These are phyloP conservation scores for Pestalotiopsis sp. DNA, from an alignment of 2,329 filamentous ascomycete species.

Conservation along the genomic window DNA sequence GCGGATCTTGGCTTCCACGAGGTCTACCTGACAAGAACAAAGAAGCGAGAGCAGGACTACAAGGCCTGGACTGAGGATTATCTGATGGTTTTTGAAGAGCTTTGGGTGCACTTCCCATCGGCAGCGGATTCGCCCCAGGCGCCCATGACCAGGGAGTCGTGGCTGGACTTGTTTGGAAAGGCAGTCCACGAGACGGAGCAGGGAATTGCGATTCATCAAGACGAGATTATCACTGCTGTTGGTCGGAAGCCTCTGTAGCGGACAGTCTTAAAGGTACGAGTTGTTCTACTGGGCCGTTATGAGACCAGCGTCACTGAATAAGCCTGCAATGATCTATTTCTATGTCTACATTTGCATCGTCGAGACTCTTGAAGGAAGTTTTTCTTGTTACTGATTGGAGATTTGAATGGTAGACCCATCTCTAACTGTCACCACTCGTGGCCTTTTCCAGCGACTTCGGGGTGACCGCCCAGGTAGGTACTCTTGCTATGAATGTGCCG, in stretches of 20 bases:
- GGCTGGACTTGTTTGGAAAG: slow-evolving; percentile 18
- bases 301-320: too few relatives aligned
- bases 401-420: too few relatives aligned
- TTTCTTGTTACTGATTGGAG: too few relatives aligned
- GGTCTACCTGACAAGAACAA: background rate
- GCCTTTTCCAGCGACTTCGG: too few relatives aligned
- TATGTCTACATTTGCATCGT: too few relatives aligned
- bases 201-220: slow-evolving; percentile 20
- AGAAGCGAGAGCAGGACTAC: slow-evolving; percentile 17
- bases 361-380: too few relatives aligned
- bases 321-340: too few relatives aligned
- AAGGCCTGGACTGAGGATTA: slow-evolving; percentile 28
- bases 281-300: too few relatives aligned
- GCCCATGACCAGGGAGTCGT: slow-evolving; percentile 21
- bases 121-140: slow-evolving; percentile 16
- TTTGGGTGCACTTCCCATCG: slow-evolving; percentile 18
- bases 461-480: too few relatives aligned
- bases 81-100: slow-evolving; percentile 26
- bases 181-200: slow-evolving; percentile 25
- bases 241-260: background rate
- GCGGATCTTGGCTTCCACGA: slow-evolving; percentile 14
- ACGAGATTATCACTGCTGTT: background rate
- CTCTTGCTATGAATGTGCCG: too few relatives aligned
- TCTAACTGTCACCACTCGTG: too few relatives aligned
- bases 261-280: too few relatives aligned